Evolutionary conservation across 345 rosid species (phyloP).

Genomic region (Eucalyptus globulus): DNA sequence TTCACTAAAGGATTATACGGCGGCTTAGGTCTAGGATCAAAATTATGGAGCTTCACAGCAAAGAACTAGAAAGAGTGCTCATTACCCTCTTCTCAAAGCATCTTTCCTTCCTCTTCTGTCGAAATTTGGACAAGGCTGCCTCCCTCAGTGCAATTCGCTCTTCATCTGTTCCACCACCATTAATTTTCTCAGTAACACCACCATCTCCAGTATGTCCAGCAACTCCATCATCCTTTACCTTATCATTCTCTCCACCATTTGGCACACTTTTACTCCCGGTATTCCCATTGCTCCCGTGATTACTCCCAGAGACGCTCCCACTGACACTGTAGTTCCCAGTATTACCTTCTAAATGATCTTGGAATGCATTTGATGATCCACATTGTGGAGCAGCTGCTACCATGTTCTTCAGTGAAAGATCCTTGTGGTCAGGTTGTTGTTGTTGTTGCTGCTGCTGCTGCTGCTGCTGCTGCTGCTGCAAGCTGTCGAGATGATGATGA

Average conservation of each 20-base stretch:
- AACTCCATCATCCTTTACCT: constrained; percentile 37
- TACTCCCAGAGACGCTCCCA: constrained; percentile 64
- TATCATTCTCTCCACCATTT: constrained; percentile 31
- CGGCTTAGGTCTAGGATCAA: background rate
- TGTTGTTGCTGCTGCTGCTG: background rate
- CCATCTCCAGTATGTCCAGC: constrained; percentile 30
- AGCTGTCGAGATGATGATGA: constrained; percentile 9
- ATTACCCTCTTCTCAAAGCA: constrained; percentile 71
- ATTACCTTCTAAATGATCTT: constrained; percentile 12
- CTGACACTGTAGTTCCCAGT: constrained; percentile 49
- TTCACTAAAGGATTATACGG: background rate
- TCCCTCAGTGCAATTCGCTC: constrained; percentile 34
- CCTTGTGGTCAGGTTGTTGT: constrained; percentile 4
- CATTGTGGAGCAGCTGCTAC: constrained; percentile 22
- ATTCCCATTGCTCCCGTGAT: constrained; percentile 51
- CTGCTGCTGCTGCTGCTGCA: constrained; percentile 20
- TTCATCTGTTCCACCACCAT: constrained; percentile 12
- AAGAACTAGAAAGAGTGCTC: background rate
- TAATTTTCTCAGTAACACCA: constrained; percentile 1
- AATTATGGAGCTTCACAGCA: background rate
- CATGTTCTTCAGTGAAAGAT: constrained; percentile 17
- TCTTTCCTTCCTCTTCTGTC: constrained; percentile 71
- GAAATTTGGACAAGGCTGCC: constrained; percentile 60
- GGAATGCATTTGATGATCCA: constrained; percentile 36
- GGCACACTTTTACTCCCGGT: constrained; percentile 39